phyloP scores from a whole-genome alignment of 148 eudicot species.

The Rhododendron henanense region DNA sequence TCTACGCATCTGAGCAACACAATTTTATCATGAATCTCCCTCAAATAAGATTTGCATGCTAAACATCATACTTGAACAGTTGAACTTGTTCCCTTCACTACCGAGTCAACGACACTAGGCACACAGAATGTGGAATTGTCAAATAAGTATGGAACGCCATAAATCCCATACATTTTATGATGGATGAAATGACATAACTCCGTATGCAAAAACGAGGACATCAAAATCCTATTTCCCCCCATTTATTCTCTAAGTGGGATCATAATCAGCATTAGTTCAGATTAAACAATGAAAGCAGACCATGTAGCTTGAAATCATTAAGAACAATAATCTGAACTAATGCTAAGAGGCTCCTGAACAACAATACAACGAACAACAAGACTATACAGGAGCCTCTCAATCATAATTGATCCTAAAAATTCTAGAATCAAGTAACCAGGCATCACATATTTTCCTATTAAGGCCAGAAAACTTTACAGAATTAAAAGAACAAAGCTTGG shows the following conservation, averaged over 20 bases:
- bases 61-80: not conserved
- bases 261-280: not conserved
- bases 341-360: too few relatives aligned
- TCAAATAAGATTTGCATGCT: not conserved
- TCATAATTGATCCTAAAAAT: too few relatives aligned
- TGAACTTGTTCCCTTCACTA: not conserved
- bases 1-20: not conserved
- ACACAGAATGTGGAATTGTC: not conserved
- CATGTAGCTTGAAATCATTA: not conserved
- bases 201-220: not conserved
- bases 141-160: not conserved
- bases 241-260: not conserved
- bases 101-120: not conserved
- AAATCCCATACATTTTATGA: not conserved
- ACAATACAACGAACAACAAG: too few relatives aligned
- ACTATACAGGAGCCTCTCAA: too few relatives aligned
- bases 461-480: too few relatives aligned
- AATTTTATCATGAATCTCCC: not conserved
- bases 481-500: too few relatives aligned
- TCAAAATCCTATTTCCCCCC: not conserved
- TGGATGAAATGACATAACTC: not conserved
- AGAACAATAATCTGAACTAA: not conserved
- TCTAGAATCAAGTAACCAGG: too few relatives aligned
- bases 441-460: too few relatives aligned
- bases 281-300: not conserved